These are phyloP conservation scores for Wallacemonas sp. DNA, from an alignment of 208 protist genomes.

Conservation along the genomic window DNA sequence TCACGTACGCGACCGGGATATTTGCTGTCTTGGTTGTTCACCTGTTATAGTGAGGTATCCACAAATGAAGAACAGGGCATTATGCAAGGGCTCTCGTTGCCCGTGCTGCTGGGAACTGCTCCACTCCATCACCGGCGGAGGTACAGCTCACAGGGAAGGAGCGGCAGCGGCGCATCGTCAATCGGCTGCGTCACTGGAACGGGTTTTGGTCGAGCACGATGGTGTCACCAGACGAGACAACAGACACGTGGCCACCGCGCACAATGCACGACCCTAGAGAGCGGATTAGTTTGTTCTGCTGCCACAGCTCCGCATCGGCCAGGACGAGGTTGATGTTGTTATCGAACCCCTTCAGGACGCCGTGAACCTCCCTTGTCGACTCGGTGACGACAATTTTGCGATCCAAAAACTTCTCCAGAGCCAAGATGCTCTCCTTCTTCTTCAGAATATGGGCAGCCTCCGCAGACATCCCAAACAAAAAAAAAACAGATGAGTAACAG, in stretches of 20 bases:
- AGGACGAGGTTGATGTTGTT: constrained; percentile 85
- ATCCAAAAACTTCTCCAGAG: constrained; percentile 78
- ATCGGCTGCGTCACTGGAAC: constrained; percentile 23
- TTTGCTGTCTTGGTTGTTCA: too few relatives aligned
- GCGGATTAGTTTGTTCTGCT: constrained; percentile 38
- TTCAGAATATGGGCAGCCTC: constrained; percentile 71
- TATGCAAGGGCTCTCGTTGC: too few relatives aligned
- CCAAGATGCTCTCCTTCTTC: constrained; percentile 78
- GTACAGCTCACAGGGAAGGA: too few relatives aligned
- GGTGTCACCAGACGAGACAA: constrained; percentile 70
- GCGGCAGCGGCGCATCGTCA: too few relatives aligned
- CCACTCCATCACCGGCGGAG: too few relatives aligned
- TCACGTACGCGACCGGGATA: too few relatives aligned
- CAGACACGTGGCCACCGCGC: constrained; percentile 56
- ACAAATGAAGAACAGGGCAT: too few relatives aligned
- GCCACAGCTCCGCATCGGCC: constrained; percentile 72
- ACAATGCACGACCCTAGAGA: constrained; percentile 74
- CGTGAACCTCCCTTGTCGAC: constrained; percentile 48
- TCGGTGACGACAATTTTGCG: constrained; percentile 65
- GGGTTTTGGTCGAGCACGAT: constrained; percentile 43
- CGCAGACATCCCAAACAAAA: constrained; percentile 43
- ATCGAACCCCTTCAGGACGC: constrained; percentile 86
- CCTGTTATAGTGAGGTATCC: too few relatives aligned
- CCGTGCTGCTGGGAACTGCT: too few relatives aligned
- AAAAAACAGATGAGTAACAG: neutral